A percentile compares a stretch with the other conserved stretches of the same genome.
These are phyloP conservation scores for Aspergillus bridgeri DNA, from an alignment of 495 filamentous ascomycete species.

Conservation along the genomic window DNA sequence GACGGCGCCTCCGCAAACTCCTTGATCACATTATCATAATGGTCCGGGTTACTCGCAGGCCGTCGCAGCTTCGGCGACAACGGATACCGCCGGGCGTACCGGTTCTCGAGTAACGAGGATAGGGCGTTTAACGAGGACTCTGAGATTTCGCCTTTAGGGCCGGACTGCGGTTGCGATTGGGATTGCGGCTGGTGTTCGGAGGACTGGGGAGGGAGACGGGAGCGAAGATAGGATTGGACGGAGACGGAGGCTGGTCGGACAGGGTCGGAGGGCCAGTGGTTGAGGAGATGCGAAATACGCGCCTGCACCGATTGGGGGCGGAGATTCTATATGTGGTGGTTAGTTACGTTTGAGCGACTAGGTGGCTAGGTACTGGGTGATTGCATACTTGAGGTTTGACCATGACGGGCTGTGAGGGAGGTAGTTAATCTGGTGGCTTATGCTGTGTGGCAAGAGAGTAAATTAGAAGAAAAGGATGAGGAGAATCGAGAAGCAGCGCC, in stretches of 20 bases:
- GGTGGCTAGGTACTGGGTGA: background rate
- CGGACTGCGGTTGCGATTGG: slow-evolving; percentile 19
- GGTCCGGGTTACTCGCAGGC: slow-evolving; percentile 69
- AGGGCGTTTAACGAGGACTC: slow-evolving; percentile 67
- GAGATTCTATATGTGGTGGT: slow-evolving; percentile 2
- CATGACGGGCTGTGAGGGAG: slow-evolving; percentile 19
- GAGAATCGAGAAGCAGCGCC: background rate
- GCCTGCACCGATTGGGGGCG: slow-evolving; percentile 48
- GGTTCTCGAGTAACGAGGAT: slow-evolving; percentile 69
- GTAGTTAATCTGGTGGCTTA: background rate
- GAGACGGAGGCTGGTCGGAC: slow-evolving; percentile 72
- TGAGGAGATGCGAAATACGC: slow-evolving; percentile 52
- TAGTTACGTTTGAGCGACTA: background rate
- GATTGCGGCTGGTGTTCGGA: slow-evolving; percentile 13
- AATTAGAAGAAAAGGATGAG: slow-evolving; percentile 1
- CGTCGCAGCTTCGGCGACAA: slow-evolving; percentile 56
- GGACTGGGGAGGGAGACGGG: slow-evolving; percentile 47
- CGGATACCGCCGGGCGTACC: slow-evolving; percentile 68
- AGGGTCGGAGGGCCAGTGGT: slow-evolving; percentile 72
- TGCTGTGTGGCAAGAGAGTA: background rate
- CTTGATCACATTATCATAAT: slow-evolving; percentile 68
- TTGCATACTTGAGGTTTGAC: slow-evolving; percentile 28
- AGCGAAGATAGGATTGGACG: slow-evolving; percentile 65
- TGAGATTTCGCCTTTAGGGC: slow-evolving; percentile 37
- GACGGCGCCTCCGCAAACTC: slow-evolving; percentile 71